A percentile compares a stretch with the other conserved stretches of the same genome.
These are phyloP conservation scores for Ligustrum vulgare DNA, from an alignment of 257 asterid species.

Conservation along the genomic window DNA sequence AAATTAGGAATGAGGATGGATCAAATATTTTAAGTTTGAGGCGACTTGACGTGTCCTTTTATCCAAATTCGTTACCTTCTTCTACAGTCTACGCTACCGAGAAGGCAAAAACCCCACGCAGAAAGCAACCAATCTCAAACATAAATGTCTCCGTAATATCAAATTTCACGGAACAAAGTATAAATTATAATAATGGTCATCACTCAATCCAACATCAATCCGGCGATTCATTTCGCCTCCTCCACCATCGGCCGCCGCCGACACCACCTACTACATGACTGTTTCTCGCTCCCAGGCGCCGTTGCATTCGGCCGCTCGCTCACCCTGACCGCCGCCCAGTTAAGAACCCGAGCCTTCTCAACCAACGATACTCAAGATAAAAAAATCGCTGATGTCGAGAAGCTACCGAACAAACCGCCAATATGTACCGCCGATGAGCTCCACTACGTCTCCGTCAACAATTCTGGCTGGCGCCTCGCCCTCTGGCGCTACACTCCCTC, in stretches of 20 bases:
- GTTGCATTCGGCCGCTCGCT: conserved; percentile 41
- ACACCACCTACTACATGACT: conserved; percentile 31
- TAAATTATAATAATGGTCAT: conserved; percentile 25
- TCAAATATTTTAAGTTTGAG: no score
- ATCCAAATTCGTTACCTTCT: conserved; percentile 15
- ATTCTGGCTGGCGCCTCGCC: conserved; percentile 77
- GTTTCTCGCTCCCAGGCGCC: conserved; percentile 35
- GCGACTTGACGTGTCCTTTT: conserved; percentile 22
- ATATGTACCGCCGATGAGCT: conserved; percentile 96
- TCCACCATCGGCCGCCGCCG: conserved; percentile 43
- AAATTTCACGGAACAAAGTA: not conserved
- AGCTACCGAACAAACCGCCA: conserved; percentile 58
- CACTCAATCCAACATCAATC: conserved; percentile 56
- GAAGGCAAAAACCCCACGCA: no score
- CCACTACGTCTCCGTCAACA: conserved; percentile 72
- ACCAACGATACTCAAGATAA: conserved; percentile 33
- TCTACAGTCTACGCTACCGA: conserved; percentile 4
- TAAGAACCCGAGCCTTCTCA: conserved; percentile 47
- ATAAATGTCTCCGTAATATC: not conserved
- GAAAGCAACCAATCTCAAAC: conserved; percentile 4
- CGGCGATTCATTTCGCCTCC: conserved; percentile 69
- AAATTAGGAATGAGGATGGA: no score
- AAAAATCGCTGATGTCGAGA: conserved; percentile 25
- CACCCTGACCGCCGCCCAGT: conserved; percentile 23
- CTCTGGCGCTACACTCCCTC: conserved; percentile 94